A percentile compares a stretch with the other conserved stretches of the same genome.
Conservation (phyloP, 2,329 filamentous ascomycete species). For the Xylariaceae sp. region DNA sequence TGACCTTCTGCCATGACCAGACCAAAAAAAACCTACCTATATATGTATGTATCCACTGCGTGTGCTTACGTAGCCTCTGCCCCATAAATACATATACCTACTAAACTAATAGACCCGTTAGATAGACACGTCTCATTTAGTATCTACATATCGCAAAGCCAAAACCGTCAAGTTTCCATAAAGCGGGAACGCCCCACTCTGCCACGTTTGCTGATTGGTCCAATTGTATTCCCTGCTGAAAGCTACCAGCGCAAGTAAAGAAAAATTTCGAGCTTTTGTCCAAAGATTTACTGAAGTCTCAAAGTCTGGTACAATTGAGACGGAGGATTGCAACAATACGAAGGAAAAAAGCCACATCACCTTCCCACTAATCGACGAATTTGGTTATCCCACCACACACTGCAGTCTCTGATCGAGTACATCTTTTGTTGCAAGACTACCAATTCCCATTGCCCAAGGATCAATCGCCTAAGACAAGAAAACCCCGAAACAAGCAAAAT, state of each 20-base stretch:
- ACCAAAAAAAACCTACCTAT: too few relatives aligned
- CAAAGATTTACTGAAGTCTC: constrained; percentile 6
- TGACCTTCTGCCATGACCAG: too few relatives aligned
- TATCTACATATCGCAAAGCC: not conserved
- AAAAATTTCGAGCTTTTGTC: constrained; percentile 22
- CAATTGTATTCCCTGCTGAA: constrained; percentile 15
- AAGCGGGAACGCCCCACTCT: constrained; percentile 19
- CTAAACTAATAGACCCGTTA: too few relatives aligned
- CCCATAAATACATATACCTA: too few relatives aligned
- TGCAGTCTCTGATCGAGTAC: not conserved
- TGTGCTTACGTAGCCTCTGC: too few relatives aligned
- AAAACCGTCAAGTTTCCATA: constrained; percentile 4
- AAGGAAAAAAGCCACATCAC: not conserved
- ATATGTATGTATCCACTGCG: too few relatives aligned
- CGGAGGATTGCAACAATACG: not conserved
- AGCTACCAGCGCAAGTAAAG: constrained; percentile 3
- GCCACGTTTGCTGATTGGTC: constrained; percentile 19
- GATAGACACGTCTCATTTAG: not conserved
- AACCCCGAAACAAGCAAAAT: not conserved
- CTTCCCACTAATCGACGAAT: not conserved
- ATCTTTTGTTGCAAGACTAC: not conserved
- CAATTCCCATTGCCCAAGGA: not conserved
- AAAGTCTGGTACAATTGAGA: not conserved
- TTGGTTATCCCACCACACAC: not conserved
- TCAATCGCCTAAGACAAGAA: not conserved